A percentile compares a stretch with the other conserved stretches of the same genome.
Conservation (phyloP, 331 rosid genomes). For the Spiraea crenata region DNA sequence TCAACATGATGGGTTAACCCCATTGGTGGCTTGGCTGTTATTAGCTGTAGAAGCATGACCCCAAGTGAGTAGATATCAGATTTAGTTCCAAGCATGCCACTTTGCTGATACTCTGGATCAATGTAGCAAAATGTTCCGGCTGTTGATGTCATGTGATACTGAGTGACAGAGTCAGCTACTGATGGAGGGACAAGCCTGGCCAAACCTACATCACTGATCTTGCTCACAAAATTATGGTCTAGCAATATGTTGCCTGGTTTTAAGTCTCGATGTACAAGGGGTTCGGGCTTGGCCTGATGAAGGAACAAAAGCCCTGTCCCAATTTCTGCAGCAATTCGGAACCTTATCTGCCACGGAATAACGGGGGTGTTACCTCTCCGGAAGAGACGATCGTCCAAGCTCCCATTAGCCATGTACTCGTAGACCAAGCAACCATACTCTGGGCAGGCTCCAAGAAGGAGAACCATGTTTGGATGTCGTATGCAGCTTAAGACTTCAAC, state of each 20-base stretch:
- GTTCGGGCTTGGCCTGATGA: slow-evolving; percentile 18
- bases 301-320: slow-evolving; percentile 13
- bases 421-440: slow-evolving; percentile 24
- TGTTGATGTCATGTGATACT: slow-evolving; percentile 25
- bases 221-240: too few species aligned
- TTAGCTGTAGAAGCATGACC: slow-evolving; percentile 19
- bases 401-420: slow-evolving; percentile 20
- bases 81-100: slow-evolving; percentile 20
- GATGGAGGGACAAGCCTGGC: slow-evolving; percentile 24
- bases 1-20: slow-evolving; percentile 21
- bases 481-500: slow-evolving; percentile 24
- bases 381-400: slow-evolving; percentile 22
- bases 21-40: slow-evolving; percentile 26
- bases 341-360: slow-evolving; percentile 22
- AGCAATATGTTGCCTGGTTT: too few species aligned
- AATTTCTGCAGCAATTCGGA: slow-evolving; percentile 16
- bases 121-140: slow-evolving; percentile 28
- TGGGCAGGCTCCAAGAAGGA: slow-evolving; percentile 26
- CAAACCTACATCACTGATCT: background rate
- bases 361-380: slow-evolving; percentile 14
- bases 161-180: slow-evolving; percentile 17
- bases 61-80: slow-evolving; percentile 27
- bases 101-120: slow-evolving; percentile 24
- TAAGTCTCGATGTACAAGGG: background rate
- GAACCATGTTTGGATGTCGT: slow-evolving; percentile 25